Conservation (phyloP, 331 rosid species). For the Telfairia occidentalis region DNA sequence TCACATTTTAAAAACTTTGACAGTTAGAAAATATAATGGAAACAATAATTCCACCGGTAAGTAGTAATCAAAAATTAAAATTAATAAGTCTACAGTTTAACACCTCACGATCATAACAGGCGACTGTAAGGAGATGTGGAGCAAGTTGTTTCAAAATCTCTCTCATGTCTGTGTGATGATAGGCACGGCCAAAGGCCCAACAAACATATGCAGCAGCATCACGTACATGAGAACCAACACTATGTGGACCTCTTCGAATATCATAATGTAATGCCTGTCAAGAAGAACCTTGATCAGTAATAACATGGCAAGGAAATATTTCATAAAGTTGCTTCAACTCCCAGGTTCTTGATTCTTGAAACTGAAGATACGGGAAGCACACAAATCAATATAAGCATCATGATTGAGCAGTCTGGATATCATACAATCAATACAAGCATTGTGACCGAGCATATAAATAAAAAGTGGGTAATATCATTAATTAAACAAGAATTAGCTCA, state of each 20-base stretch:
- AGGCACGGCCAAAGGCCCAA: constrained; percentile 99
- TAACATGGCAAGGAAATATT: neutral
- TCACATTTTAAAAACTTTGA: constrained; percentile 14
- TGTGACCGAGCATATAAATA: neutral
- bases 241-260: constrained; percentile 96
- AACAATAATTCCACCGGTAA: neutral
- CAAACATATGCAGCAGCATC: constrained; percentile 98
- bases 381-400: neutral
- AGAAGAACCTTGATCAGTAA: constrained; percentile 16
- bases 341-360: neutral
- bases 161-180: constrained; percentile 74
- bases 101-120: constrained; percentile 98
- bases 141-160: constrained; percentile 70
- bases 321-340: neutral
- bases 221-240: constrained; percentile 98
- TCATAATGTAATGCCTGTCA: constrained; percentile 86
- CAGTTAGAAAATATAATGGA: constrained; percentile 5
- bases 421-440: neutral
- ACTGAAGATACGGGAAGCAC: neutral
- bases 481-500: neutral
- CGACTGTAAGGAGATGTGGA: constrained; percentile 81
- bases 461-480: neutral
- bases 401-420: neutral
- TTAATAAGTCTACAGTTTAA: constrained; percentile 15
- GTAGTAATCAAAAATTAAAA: constrained; percentile 7